These are phyloP conservation scores for Thoreauomyces humboldtii DNA, from an alignment of 192 early-diverging fungal species.

Conservation along the genomic window DNA sequence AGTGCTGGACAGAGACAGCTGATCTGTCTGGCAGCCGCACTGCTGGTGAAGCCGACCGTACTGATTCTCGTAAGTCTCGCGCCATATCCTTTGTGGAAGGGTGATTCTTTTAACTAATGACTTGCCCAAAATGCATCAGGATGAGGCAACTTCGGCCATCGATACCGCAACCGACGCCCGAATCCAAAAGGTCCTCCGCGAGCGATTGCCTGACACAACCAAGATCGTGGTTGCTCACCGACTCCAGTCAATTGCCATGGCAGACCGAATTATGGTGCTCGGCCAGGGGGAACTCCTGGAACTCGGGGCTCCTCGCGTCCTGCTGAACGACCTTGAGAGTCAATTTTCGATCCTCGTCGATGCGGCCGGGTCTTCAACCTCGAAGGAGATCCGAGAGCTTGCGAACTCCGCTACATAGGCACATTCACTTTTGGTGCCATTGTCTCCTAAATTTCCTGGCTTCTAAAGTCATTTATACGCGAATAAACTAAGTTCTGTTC, in stretches of 20 bases:
- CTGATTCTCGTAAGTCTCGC: constrained; percentile 37
- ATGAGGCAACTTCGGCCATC: constrained; percentile 46
- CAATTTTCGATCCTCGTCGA: no score
- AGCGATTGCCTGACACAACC: constrained; percentile 47
- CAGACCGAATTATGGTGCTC: constrained; percentile 83
- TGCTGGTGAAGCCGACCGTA: constrained; percentile 49
- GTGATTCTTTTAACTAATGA: background rate
- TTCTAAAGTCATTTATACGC: no score
- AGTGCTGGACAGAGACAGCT: constrained; percentile 60
- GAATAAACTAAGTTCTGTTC: no score
- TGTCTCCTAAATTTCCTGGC: no score
- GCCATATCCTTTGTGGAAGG: background rate
- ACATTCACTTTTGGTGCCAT: no score
- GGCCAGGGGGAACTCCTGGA: constrained; percentile 58
- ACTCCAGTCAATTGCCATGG: constrained; percentile 78
- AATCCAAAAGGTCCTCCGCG: constrained; percentile 56
- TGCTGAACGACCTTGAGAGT: no score
- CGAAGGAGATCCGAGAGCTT: no score
- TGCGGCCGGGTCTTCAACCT: no score
- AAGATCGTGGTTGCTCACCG: constrained; percentile 79
- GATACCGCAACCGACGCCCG: constrained; percentile 71
- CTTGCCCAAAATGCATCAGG: constrained; percentile 7
- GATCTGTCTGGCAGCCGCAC: constrained; percentile 58
- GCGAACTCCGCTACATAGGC: no score
- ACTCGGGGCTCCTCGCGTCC: constrained; percentile 67